phyloP scores from a whole-genome alignment of 805 yeast genomes.

The Lachancea quebecensis region DNA sequence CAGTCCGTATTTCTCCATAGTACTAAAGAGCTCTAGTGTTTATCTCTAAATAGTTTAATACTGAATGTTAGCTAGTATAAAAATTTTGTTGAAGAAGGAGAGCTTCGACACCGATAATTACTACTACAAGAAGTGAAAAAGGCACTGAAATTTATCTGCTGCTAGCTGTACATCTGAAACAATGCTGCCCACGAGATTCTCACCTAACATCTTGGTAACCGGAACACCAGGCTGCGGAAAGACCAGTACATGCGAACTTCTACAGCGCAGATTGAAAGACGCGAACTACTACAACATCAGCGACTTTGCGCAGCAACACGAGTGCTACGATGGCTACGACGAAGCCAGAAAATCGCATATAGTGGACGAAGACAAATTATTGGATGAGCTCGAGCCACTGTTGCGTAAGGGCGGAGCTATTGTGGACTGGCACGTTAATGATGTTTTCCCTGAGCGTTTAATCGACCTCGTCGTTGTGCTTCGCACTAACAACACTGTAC shows the following conservation, averaged over 20 bases:
- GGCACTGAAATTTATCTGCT: no score
- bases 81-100: no score
- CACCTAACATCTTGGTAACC: constrained; percentile 77
- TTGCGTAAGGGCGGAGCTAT: constrained; percentile 81
- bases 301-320: constrained; percentile 70
- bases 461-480: constrained; percentile 90
- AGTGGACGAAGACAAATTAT: constrained; percentile 84
- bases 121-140: no score
- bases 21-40: not conserved
- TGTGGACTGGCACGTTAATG: constrained; percentile 97
- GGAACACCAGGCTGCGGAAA: constrained; percentile 76
- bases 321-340: constrained; percentile 79
- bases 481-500: constrained; percentile 61
- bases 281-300: constrained; percentile 56
- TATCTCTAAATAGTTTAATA: not conserved
- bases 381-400: constrained; percentile 74
- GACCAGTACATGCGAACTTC: constrained; percentile 28
- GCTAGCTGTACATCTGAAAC: not conserved
- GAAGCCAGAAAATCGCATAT: constrained; percentile 77
- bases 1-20: constrained; percentile 29
- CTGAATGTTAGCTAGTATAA: no score
- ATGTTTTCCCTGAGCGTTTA: constrained; percentile 85
- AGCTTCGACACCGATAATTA: no score
- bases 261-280: constrained; percentile 32
- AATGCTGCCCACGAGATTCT: constrained; percentile 20